Percentiles rank a stretch among this genome's conserved stretches.
Conservation (phyloP, 2,329 filamentous ascomycete species). For the Colletotrichum chrysophilum region DNA sequence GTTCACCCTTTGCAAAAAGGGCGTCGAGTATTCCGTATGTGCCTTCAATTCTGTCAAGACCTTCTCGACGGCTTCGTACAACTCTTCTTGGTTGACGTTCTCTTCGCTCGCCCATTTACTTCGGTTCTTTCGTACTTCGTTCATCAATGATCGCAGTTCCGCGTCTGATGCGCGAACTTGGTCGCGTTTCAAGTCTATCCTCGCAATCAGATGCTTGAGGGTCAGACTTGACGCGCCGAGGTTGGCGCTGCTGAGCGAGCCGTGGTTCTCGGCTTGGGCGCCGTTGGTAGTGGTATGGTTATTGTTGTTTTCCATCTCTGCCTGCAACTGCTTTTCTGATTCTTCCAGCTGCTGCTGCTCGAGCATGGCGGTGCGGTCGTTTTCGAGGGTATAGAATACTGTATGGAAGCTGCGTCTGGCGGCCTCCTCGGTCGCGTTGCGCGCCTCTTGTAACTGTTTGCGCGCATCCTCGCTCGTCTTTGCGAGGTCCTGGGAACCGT, state of each 20-base stretch:
- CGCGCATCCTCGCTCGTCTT: conserved; percentile 87
- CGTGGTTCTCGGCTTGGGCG: conserved; percentile 71
- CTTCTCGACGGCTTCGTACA: conserved; percentile 96
- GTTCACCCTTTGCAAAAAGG: conserved; percentile 92
- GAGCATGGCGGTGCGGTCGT: conserved; percentile 93
- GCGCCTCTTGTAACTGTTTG: conserved; percentile 90
- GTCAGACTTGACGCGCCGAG: conserved; percentile 95
- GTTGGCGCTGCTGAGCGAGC: conserved; percentile 91
- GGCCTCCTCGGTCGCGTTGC: conserved; percentile 87
- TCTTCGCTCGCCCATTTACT: conserved; percentile 99
- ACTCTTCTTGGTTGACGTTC: conserved; percentile 94
- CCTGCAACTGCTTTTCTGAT: conserved; percentile 93
- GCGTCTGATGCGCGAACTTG: conserved; percentile 91
- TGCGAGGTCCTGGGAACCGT: conserved; percentile 55
- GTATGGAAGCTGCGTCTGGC: conserved; percentile 92
- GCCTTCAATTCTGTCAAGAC: conserved; percentile 97
- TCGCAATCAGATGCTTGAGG: conserved; percentile 93
- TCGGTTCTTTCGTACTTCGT: conserved; percentile 95
- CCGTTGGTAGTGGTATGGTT: conserved; percentile 54
- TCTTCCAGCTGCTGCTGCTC: conserved; percentile 98
- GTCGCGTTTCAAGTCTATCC: conserved; percentile 91
- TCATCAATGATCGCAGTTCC: conserved; percentile 90
- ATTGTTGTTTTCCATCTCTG: conserved; percentile 81
- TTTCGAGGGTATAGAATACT: conserved; percentile 93
- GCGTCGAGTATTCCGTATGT: conserved; percentile 96